Evolutionary conservation across 2,329 filamentous ascomycete genomes (phyloP).

Genomic region (Nannizzia gypsea): DNA sequence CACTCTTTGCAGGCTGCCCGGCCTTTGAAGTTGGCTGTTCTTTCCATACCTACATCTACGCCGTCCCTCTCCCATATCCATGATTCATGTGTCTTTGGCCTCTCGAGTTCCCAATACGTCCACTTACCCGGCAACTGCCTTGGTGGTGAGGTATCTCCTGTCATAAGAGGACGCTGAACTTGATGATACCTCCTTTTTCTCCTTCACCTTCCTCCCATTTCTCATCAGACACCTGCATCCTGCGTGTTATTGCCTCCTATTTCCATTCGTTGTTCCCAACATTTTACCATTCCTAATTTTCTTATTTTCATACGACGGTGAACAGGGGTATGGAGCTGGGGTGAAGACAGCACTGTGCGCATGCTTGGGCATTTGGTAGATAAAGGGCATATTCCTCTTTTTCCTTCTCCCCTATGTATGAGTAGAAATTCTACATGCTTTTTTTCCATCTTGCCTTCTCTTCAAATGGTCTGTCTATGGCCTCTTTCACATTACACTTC

Average conservation of each 20-base stretch:
- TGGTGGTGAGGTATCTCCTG: neutral
- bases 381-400: neutral
- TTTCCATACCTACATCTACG: neutral
- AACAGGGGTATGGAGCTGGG: constrained; percentile 2
- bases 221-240: neutral
- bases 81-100: neutral
- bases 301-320: neutral
- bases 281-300: neutral
- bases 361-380: constrained; percentile 4
- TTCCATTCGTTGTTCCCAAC: neutral
- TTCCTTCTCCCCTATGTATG: neutral
- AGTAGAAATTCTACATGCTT: neutral
- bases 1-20: neutral
- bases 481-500: neutral
- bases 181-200: neutral
- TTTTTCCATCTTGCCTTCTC: neutral
- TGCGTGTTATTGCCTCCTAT: neutral
- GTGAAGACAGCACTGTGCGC: neutral
- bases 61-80: neutral
- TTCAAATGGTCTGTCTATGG: neutral
- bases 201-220: neutral
- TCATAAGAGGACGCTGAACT: neutral
- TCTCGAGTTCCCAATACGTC: neutral
- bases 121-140: neutral
- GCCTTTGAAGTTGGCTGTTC: neutral